Evolutionary conservation across 495 filamentous ascomycete genomes (phyloP).

Genomic region (Lineolata rhizophorae): DNA sequence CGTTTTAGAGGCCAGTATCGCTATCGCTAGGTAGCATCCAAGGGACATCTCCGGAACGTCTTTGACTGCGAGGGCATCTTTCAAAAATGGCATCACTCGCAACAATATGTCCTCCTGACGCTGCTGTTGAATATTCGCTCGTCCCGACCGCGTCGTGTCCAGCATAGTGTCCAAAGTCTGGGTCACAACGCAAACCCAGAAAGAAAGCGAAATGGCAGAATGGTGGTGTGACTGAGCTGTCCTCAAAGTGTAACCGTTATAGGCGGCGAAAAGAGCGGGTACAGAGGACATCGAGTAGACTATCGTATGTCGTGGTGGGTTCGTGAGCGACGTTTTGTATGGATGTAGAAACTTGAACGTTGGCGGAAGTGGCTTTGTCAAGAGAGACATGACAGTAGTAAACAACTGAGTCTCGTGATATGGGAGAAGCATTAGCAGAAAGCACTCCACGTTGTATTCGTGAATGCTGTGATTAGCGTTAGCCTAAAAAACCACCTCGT

Average conservation of each 20-base stretch:
- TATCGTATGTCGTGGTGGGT: constrained; percentile 56
- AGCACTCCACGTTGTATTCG: constrained; percentile 59
- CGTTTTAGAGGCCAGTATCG: constrained; percentile 63
- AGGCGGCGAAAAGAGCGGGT: constrained; percentile 37
- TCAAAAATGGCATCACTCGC: constrained; percentile 50
- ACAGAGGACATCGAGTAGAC: constrained; percentile 61
- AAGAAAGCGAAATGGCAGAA: constrained; percentile 53
- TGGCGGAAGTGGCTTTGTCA: constrained; percentile 44
- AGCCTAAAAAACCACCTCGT: neutral
- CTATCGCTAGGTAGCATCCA: constrained; percentile 75
- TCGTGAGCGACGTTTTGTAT: constrained; percentile 50
- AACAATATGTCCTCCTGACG: constrained; percentile 53
- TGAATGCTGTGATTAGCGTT: constrained; percentile 39
- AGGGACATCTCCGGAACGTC: constrained; percentile 53
- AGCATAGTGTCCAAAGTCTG: constrained; percentile 65
- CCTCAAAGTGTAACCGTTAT: constrained; percentile 55
- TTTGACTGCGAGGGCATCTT: constrained; percentile 50
- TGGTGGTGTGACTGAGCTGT: constrained; percentile 43
- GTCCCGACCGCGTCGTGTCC: constrained; percentile 48
- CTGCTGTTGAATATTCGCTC: constrained; percentile 29
- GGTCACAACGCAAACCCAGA: constrained; percentile 69
- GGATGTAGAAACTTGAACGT: constrained; percentile 71
- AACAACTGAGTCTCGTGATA: constrained; percentile 73
- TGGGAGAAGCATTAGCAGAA: constrained; percentile 78
- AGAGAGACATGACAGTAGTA: constrained; percentile 55